Conservation (phyloP, 495 filamentous ascomycete genomes). For the Aspergillus funiculosus region DNA sequence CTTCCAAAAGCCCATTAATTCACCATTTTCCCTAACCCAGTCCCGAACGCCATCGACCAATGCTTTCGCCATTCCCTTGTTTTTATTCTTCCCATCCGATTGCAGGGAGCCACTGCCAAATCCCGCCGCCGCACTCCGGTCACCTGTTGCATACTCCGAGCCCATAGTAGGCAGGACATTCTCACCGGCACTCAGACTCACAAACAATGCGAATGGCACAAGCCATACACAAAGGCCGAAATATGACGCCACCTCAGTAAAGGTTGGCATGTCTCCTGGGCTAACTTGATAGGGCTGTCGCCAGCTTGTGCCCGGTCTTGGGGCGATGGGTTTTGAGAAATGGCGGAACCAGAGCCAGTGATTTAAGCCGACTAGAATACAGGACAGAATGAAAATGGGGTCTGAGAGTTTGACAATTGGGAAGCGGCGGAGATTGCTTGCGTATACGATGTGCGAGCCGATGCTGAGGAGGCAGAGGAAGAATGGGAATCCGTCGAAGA, state of each 20-base stretch:
- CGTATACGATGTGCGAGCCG: slow-evolving; percentile 77
- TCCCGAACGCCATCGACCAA: slow-evolving; percentile 71
- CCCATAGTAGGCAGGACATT: slow-evolving; percentile 90
- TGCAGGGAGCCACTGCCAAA: slow-evolving; percentile 28
- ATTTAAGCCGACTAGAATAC: slow-evolving; percentile 80
- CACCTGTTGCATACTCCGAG: slow-evolving; percentile 58
- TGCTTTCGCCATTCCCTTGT: slow-evolving; percentile 85
- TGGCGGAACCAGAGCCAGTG: slow-evolving; percentile 96
- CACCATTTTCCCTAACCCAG: slow-evolving; percentile 65
- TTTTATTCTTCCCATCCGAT: slow-evolving; percentile 49
- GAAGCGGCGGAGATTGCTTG: slow-evolving; percentile 82
- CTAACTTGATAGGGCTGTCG: slow-evolving; percentile 54
- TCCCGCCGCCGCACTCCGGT: slow-evolving; percentile 42
- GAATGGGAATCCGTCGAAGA: slow-evolving; percentile 82
- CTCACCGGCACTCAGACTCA: slow-evolving; percentile 85
- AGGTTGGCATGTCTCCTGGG: slow-evolving; percentile 61
- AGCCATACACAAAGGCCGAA: slow-evolving; percentile 97
- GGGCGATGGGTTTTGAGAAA: slow-evolving; percentile 59
- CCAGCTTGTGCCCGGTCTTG: slow-evolving; percentile 30
- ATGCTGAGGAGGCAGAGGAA: slow-evolving; percentile 67
- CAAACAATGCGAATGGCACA: slow-evolving; percentile 91
- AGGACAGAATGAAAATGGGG: slow-evolving; percentile 80
- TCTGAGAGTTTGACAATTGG: slow-evolving; percentile 85
- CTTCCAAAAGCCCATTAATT: slow-evolving; percentile 64
- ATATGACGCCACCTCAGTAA: slow-evolving; percentile 92